phyloP scores from a whole-genome alignment of 352 stramenopile genomes.

The Phytophthora pistaciae region DNA sequence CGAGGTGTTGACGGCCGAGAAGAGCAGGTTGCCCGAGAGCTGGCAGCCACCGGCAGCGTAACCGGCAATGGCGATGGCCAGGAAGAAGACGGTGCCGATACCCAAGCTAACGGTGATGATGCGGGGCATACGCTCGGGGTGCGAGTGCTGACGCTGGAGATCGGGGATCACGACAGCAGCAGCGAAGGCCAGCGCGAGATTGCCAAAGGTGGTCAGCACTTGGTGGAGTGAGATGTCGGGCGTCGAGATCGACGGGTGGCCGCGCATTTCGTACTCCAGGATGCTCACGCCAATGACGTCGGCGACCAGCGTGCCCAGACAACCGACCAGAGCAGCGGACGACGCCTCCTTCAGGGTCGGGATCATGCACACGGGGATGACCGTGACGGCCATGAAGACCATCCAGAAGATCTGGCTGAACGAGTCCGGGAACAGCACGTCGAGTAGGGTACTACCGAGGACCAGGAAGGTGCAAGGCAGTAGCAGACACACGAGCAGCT shows the following conservation, averaged over 20 bases:
- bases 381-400: conserved; percentile 46
- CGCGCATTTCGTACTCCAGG: conserved; percentile 42
- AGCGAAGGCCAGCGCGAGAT: conserved; percentile 40
- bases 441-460: conserved; percentile 53
- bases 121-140: conserved; percentile 54
- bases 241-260: conserved; percentile 36
- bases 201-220: conserved; percentile 39
- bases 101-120: conserved; percentile 50
- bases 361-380: conserved; percentile 43
- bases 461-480: conserved; percentile 61
- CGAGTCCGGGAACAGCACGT: conserved; percentile 58
- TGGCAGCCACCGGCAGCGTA: conserved; percentile 53
- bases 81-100: conserved; percentile 46
- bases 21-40: conserved; percentile 47
- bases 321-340: conserved; percentile 34
- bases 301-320: conserved; percentile 41
- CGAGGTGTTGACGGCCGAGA: conserved; percentile 40
- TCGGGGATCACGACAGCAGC: conserved; percentile 42
- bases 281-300: conserved; percentile 43
- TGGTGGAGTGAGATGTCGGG: conserved; percentile 42
- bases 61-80: conserved; percentile 46
- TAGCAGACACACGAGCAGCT: conserved; percentile 58
- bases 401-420: conserved; percentile 56
- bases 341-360: conserved; percentile 41
- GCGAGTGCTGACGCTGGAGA: conserved; percentile 52